Conservation (phyloP, 768 basidiomycete species). For the Lentinula sp. region DNA sequence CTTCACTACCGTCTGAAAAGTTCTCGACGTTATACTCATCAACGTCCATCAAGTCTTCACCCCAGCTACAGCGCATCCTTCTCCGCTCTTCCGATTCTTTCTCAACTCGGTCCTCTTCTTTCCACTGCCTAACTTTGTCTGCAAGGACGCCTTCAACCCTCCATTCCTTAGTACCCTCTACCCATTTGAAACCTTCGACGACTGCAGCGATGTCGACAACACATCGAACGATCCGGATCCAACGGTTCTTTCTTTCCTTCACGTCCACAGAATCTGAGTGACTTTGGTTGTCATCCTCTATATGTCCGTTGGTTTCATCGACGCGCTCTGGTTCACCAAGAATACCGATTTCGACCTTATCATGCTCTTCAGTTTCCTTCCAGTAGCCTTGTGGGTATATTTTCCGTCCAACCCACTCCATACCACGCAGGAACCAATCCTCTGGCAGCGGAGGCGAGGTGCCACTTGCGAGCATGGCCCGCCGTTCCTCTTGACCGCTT, state of each 20-base stretch:
- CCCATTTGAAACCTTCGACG: slow-evolving; percentile 75
- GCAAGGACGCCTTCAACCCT: slow-evolving; percentile 56
- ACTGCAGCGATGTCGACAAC: slow-evolving; percentile 59
- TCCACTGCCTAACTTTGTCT: slow-evolving; percentile 66
- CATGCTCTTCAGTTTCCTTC: slow-evolving; percentile 65
- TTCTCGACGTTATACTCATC: slow-evolving; percentile 49
- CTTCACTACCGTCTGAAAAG: slow-evolving; percentile 39
- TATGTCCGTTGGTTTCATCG: slow-evolving; percentile 67
- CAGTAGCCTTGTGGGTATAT: slow-evolving; percentile 94
- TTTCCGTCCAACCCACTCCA: slow-evolving; percentile 91
- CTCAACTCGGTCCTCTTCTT: slow-evolving; percentile 61
- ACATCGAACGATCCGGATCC: slow-evolving; percentile 70
- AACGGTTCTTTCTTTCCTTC: slow-evolving; percentile 36
- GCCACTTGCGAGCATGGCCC: slow-evolving; percentile 63
- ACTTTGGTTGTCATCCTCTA: slow-evolving; percentile 66
- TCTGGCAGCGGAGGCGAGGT: slow-evolving; percentile 75
- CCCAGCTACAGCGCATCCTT: slow-evolving; percentile 54
- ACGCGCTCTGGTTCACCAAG: slow-evolving; percentile 53
- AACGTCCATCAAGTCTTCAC: slow-evolving; percentile 66
- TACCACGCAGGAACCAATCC: slow-evolving; percentile 93
- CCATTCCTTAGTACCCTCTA: slow-evolving; percentile 55
- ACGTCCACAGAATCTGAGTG: slow-evolving; percentile 14
- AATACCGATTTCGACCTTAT: slow-evolving; percentile 68
- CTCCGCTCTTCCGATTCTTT: slow-evolving; percentile 64
- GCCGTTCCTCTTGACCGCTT: slow-evolving; percentile 37